phyloP scores from a whole-genome alignment of 2,329 filamentous ascomycete genomes.

The Xylariaceae sp. region DNA sequence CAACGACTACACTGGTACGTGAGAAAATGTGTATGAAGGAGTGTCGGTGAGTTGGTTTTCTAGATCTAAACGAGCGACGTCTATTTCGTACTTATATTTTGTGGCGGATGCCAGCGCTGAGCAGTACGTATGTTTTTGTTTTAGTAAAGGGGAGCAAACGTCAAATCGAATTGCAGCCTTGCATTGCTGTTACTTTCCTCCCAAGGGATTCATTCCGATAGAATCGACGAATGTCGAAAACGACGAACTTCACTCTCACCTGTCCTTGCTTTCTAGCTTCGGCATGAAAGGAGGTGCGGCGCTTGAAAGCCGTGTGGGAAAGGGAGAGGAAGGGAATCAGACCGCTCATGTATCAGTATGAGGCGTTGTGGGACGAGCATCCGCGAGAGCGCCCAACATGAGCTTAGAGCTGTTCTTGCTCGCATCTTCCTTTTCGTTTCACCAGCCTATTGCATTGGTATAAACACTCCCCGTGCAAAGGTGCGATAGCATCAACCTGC shows the following conservation, averaged over 20 bases:
- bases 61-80: constrained; percentile 10
- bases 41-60: not conserved
- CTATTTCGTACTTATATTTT: not conserved
- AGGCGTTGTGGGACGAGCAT: constrained; percentile 1
- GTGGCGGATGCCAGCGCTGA: not conserved
- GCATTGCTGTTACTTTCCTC: not conserved
- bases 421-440: constrained; percentile 3
- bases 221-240: not conserved
- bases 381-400: not conserved
- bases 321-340: not conserved
- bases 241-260: not conserved
- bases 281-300: not conserved
- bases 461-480: constrained; percentile 1
- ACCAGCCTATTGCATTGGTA: constrained; percentile 5
- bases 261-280: not conserved
- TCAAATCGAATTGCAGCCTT: constrained; percentile 7
- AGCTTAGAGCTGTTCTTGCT: constrained; percentile 2
- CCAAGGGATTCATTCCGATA: not conserved
- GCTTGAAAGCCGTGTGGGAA: not conserved
- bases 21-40: constrained; percentile 1
- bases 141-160: not conserved
- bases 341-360: constrained; percentile 1
- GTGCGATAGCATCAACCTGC: not conserved
- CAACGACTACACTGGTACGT: not conserved
- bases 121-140: not conserved